Conservation (phyloP, 2,329 filamentous ascomycete species). For the Fusarium sp. region DNA sequence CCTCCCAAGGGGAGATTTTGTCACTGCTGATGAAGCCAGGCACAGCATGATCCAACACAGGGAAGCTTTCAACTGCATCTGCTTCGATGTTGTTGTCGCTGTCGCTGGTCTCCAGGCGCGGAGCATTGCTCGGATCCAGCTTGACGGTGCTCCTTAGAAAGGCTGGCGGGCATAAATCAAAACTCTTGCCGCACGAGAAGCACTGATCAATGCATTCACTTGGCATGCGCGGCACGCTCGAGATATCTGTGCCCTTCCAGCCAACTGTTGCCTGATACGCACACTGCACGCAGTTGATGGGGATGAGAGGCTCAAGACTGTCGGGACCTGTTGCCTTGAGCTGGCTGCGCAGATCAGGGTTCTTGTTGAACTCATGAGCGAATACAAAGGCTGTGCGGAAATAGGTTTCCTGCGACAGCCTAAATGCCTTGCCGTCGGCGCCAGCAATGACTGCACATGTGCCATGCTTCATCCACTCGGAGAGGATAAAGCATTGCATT, state of each 20-base stretch:
- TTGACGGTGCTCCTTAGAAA: neutral
- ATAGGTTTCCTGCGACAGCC: neutral
- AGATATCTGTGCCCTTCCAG: neutral
- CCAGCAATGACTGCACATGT: slow-evolving; percentile 1
- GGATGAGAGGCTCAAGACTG: neutral
- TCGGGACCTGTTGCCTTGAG: neutral
- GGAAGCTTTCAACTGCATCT: neutral
- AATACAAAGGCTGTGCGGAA: slow-evolving; percentile 3
- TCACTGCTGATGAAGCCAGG: neutral
- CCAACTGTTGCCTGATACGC: neutral
- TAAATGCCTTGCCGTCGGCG: neutral
- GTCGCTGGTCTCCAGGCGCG: neutral
- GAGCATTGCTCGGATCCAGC: neutral
- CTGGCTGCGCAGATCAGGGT: neutral
- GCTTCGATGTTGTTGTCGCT: neutral
- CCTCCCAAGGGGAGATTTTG: neutral
- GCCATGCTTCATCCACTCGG: slow-evolving; percentile 10
- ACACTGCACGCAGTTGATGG: neutral
- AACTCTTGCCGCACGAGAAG: neutral
- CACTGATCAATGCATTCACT: neutral
- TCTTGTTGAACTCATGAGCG: neutral
- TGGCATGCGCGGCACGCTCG: slow-evolving; percentile 4
- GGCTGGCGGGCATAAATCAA: neutral
- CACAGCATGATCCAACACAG: neutral
- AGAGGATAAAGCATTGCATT: slow-evolving; percentile 3